Evolutionary conservation across 176 grass and related monocot genomes (phyloP).

Genomic region (Aegilops longissima): DNA sequence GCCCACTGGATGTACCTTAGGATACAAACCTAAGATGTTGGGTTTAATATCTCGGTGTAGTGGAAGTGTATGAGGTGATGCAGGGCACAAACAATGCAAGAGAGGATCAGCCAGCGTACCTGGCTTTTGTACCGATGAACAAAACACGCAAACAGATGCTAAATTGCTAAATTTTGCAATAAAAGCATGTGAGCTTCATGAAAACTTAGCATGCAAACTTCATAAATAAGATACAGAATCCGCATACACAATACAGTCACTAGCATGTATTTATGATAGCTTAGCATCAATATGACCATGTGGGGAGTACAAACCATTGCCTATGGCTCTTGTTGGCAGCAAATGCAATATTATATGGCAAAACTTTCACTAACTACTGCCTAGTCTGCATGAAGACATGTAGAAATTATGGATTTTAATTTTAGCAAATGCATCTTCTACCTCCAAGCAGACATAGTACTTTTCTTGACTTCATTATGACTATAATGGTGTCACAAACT

Average conservation of each 20-base stretch:
- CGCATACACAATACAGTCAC: background rate
- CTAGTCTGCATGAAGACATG: background rate
- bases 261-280: background rate
- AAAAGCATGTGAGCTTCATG: background rate
- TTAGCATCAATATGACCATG: background rate
- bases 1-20: background rate
- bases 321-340: background rate
- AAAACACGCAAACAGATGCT: background rate
- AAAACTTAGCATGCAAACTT: background rate
- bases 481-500: background rate
- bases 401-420: background rate
- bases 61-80: background rate
- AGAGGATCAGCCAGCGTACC: background rate
- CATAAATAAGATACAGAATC: conserved; percentile 15
- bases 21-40: background rate
- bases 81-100: background rate
- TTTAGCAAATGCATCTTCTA: background rate
- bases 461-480: background rate
- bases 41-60: background rate
- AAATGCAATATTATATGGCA: background rate
- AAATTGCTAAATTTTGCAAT: conserved; percentile 1
- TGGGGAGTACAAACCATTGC: background rate
- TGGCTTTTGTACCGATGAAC: background rate
- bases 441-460: background rate
- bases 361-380: background rate